Base-by-base conservation (phyloP, 306 rosid genomes). In the Vachellia pachyceras region DNA sequence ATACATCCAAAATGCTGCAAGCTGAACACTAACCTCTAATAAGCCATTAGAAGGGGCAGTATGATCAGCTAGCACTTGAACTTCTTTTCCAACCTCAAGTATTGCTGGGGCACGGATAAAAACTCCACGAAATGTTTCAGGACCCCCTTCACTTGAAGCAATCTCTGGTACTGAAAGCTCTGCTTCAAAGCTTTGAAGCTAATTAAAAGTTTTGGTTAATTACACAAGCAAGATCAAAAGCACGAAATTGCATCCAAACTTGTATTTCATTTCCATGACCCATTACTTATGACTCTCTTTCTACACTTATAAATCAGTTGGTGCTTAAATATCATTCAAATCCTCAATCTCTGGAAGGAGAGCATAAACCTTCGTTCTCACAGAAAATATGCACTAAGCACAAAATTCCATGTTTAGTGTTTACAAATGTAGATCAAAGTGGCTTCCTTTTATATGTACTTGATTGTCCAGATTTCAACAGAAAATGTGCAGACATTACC, bases 111-210 rank as follows among this genome's bases (percentile, higher is more conserved):
- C n/a, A n/a, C n/a, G n/a, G n/a, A n/a, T n/a, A n/a, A n/a, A n/a
- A n/a, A n/a, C n/a, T n/a, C n/a, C n/a, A n/a, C n/a, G n/a, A n/a
- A n/a, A n/a, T n/a, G n/a, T n/a, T n/a, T n/a, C n/a, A n/a, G n/a
- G n/a, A n/a, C n/a, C n/a, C n/a, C n/a, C n/a, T n/a, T n/a, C n/a
- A n/a, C n/a, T n/a, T n/a, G n/a, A n/a, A n/a, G n/a, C n/a, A n/a
- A n/a, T n/a, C 85, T 89, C 92, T 7, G 94, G 98, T 52, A 88
- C 92, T 29, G 82, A 52, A 79, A 95, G 83, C 68, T 95, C 99
- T 46, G 92, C 83, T 89, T 93, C 98, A 79, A 95, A 95, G 89
- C 99, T 95, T 83, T 87, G 98, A 70, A 95, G 83, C 98, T 95
- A 84, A 80, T 10, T 42, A 40, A 25, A 64, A 76, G 45, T 68